Percentiles rank a stretch among this genome's conserved stretches.
phyloP scores from a whole-genome alignment of 495 filamentous ascomycete genomes.

The Letharia columbiana region DNA sequence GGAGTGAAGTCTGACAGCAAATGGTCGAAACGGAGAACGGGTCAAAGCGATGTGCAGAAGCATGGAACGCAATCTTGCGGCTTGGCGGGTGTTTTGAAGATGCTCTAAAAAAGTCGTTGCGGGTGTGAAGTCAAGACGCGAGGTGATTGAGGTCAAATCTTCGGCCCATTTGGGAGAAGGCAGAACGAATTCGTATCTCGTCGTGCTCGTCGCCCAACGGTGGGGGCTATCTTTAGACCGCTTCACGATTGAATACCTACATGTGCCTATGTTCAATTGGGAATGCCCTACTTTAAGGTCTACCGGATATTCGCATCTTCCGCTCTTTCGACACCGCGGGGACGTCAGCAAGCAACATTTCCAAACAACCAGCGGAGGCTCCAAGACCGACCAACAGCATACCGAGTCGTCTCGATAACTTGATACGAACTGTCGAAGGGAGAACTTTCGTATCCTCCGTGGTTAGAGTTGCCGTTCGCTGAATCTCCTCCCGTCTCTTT shows the following conservation, averaged over 20 bases:
- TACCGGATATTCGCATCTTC: slow-evolving; percentile 6
- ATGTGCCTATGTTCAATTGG: not conserved
- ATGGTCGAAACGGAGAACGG: not conserved
- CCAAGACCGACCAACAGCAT: not conserved
- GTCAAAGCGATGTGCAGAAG: not conserved
- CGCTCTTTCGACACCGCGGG: not conserved
- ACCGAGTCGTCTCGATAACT: not conserved
- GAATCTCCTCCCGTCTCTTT: not conserved
- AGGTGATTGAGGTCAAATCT: not conserved
- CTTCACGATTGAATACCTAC: slow-evolving; percentile 5
- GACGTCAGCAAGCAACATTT: not conserved
- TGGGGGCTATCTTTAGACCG: slow-evolving; percentile 16
- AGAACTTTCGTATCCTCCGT: no score
- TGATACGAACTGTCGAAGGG: not conserved
- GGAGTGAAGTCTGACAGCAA: not conserved
- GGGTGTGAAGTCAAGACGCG: slow-evolving; percentile 9
- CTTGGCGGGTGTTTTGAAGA: slow-evolving; percentile 2
- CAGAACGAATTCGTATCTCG: not conserved
- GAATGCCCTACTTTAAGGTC: not conserved
- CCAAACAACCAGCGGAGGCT: not conserved
- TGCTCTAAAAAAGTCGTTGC: not conserved
- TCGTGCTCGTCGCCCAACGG: not conserved
- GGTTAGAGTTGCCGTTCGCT: no score
- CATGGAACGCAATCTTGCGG: slow-evolving; percentile 3
- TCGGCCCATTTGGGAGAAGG: not conserved